A percentile compares a stretch with the other conserved stretches of the same genome.
Evolutionary conservation across 192 early-diverging fungal genomes (phyloP).

Genomic region (Entrophospora sp.): DNA sequence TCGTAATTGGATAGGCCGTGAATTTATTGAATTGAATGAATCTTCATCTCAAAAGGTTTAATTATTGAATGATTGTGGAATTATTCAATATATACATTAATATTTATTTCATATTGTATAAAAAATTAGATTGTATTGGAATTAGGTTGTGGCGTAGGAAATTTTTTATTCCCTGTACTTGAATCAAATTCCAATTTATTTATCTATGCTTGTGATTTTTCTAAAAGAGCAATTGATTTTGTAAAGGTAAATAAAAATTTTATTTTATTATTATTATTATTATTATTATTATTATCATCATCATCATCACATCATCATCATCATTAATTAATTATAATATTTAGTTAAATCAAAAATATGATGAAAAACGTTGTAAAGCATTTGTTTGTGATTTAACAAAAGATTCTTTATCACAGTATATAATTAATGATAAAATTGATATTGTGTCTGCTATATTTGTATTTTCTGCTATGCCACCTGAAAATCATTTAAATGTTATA

Average conservation of each 20-base stretch:
- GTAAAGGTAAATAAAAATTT: slow-evolving; percentile 60
- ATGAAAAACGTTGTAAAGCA: slow-evolving; percentile 66
- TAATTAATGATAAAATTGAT: slow-evolving; percentile 70
- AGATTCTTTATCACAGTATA: slow-evolving; percentile 58
- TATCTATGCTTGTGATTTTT: slow-evolving; percentile 93
- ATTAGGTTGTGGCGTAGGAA: slow-evolving; percentile 97
- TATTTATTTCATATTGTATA: background rate
- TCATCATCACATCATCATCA: background rate
- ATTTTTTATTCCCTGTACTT: slow-evolving; percentile 89
- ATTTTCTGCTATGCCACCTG: slow-evolving; percentile 86
- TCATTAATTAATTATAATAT: background rate
- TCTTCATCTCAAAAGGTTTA: background rate
- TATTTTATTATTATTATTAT: background rate
- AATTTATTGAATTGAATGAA: slow-evolving; percentile 73
- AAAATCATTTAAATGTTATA: slow-evolving; percentile 70
- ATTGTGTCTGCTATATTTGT: slow-evolving; percentile 92
- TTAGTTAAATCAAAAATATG: slow-evolving; percentile 40
- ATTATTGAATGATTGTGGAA: no score
- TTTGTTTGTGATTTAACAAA: slow-evolving; percentile 94
- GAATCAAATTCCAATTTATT: slow-evolving; percentile 71
- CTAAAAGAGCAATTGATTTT: slow-evolving; percentile 78
- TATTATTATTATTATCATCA: background rate
- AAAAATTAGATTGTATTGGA: slow-evolving; percentile 51
- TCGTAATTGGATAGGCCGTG: slow-evolving; percentile 92
- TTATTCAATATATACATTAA: no score